Percentiles rank a stretch among this genome's conserved stretches.
Evolutionary conservation across 306 rosid species (phyloP).

Genomic region (Cucurbita pepo): DNA sequence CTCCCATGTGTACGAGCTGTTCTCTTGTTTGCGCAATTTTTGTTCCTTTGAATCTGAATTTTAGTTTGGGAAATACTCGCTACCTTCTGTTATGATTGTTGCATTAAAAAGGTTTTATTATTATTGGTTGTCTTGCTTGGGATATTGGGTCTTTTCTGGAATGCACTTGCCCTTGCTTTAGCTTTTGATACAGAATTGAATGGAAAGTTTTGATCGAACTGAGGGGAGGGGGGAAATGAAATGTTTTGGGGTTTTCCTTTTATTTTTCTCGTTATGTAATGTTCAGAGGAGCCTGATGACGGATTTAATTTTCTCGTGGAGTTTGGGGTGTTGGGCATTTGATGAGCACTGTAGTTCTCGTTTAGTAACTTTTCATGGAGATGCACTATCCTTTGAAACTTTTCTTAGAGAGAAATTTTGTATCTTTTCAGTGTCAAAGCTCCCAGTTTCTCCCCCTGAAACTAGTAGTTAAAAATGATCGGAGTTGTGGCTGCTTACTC

Average conservation of each 20-base stretch:
- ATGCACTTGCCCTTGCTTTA: neutral
- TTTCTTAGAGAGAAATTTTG: neutral
- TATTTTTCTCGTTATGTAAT: neutral
- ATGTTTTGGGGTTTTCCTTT: neutral
- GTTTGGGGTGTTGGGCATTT: neutral
- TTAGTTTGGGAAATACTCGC: neutral
- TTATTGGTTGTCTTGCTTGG: neutral
- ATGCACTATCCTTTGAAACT: neutral
- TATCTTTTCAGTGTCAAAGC: neutral
- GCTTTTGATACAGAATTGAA: neutral
- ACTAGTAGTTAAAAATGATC: neutral
- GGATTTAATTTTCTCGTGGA: neutral
- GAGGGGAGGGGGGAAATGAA: neutral
- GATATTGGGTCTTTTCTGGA: neutral
- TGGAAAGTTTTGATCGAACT: neutral
- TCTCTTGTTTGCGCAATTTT: neutral
- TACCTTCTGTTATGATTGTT: neutral
- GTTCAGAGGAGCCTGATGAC: neutral
- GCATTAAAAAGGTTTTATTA: neutral
- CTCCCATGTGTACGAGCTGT: neutral
- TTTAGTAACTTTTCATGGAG: neutral
- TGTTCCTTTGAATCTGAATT: neutral
- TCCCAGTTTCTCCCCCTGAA: neutral
- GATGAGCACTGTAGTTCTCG: neutral
- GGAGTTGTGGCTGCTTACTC: neutral